Percentiles rank a stretch among this genome's conserved stretches.
phyloP scores from a whole-genome alignment of 768 basidiomycete species.

The Termitomyces titanicus region DNA sequence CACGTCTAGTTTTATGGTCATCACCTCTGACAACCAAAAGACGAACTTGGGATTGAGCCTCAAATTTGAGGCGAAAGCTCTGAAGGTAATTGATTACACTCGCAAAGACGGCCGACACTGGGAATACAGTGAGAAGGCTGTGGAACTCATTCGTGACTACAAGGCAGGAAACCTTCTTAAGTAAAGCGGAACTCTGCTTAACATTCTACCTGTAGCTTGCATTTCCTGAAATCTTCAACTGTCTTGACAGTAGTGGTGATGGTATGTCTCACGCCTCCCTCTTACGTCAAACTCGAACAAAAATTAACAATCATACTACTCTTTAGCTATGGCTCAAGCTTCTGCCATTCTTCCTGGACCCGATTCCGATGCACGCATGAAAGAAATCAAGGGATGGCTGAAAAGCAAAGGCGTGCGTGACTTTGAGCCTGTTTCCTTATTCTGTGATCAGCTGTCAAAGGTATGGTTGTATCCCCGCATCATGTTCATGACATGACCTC shows the following conservation, averaged over 20 bases:
- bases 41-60: constrained; percentile 89
- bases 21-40: constrained; percentile 72
- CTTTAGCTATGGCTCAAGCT: constrained; percentile 70
- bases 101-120: constrained; percentile 79
- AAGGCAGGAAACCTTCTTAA: constrained; percentile 37
- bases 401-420: constrained; percentile 83
- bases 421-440: constrained; percentile 90
- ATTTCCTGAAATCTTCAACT: constrained; percentile 82
- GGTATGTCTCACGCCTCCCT: constrained; percentile 40
- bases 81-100: constrained; percentile 93
- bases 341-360: constrained; percentile 50
- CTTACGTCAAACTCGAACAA: neutral
- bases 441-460: constrained; percentile 89
- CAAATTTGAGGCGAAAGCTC: constrained; percentile 91
- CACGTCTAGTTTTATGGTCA: constrained; percentile 90
- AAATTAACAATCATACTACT: neutral
- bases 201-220: constrained; percentile 39
- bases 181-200: neutral
- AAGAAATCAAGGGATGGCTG: constrained; percentile 83
- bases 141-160: constrained; percentile 80
- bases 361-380: constrained; percentile 67
- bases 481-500: neutral
- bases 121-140: constrained; percentile 91
- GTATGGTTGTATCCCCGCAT: constrained; percentile 29
- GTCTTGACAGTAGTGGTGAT: constrained; percentile 69